phyloP scores from a whole-genome alignment of 2,329 filamentous ascomycete species.

The Metarhizium robertsii region DNA sequence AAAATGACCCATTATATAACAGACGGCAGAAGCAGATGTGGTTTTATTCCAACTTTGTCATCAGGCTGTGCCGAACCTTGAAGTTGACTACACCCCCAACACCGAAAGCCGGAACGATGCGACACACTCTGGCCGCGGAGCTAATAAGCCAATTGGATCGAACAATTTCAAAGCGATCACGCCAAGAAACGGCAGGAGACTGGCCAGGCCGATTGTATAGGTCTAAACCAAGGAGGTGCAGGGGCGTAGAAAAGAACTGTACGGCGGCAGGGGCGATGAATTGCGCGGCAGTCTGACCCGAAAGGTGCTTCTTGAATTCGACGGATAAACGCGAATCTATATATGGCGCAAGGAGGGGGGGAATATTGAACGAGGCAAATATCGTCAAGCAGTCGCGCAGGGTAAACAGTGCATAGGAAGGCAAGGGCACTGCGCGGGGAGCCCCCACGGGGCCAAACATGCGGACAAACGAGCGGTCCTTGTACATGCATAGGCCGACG shows the following conservation, averaged over 20 bases:
- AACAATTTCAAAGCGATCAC: conserved; percentile 59
- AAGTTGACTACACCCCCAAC: conserved; percentile 80
- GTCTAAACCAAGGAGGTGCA: conserved; percentile 79
- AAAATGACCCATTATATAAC: background rate
- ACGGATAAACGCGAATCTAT: conserved; percentile 47
- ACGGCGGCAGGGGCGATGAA: conserved; percentile 71
- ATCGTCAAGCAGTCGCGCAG: conserved; percentile 80
- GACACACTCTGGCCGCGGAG: conserved; percentile 64
- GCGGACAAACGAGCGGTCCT: conserved; percentile 76
- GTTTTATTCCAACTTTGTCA: conserved; percentile 45
- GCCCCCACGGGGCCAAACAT: conserved; percentile 61
- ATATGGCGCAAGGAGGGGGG: conserved; percentile 63
- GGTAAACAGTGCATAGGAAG: conserved; percentile 72
- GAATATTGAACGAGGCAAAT: conserved; percentile 87
- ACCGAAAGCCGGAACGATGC: conserved; percentile 84
- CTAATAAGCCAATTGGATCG: conserved; percentile 67
- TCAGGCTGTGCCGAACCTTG: conserved; percentile 57
- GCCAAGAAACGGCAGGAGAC: conserved; percentile 26
- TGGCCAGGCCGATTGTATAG: conserved; percentile 63
- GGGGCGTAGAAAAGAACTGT: conserved; percentile 70
- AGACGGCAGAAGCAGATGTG: background rate
- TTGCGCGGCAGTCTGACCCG: conserved; percentile 60
- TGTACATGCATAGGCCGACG: conserved; percentile 78
- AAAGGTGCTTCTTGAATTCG: conserved; percentile 33
- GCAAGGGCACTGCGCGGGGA: conserved; percentile 51